Percentiles rank a stretch among this genome's conserved stretches.
Conservation (phyloP, 768 basidiomycete genomes). For the Leccinum longicurvipes region DNA sequence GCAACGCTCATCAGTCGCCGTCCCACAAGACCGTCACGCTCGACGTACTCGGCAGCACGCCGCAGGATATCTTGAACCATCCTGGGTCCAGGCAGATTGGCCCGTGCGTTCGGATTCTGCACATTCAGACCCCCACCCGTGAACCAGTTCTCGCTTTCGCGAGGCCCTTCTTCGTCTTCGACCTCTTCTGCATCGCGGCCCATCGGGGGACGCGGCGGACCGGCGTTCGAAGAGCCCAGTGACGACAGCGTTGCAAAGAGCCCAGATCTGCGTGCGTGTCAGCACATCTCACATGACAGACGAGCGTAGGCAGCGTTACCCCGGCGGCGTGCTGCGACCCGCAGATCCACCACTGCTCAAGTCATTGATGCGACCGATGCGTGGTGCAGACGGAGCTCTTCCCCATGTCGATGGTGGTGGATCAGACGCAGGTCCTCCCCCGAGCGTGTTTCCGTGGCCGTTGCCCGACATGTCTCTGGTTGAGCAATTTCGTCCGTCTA, state of each 20-base stretch:
- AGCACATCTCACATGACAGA: neutral
- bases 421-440: conserved; percentile 43
- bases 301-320: conserved; percentile 6
- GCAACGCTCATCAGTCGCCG: neutral
- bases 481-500: neutral
- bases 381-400: conserved; percentile 36
- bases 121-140: conserved; percentile 95
- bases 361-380: conserved; percentile 54
- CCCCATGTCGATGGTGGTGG: conserved; percentile 49
- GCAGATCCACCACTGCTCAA: conserved; percentile 35
- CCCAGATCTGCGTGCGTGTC: conserved; percentile 17
- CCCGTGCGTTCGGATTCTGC: conserved; percentile 68
- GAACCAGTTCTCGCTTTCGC: conserved; percentile 69
- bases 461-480: conserved; percentile 36
- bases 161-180: conserved; percentile 40
- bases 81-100: conserved; percentile 48
- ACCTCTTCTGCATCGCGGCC: conserved; percentile 40
- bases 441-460: conserved; percentile 44
- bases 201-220: conserved; percentile 13
- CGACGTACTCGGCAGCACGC: conserved; percentile 73
- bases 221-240: conserved; percentile 20
- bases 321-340: conserved; percentile 8
- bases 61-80: conserved; percentile 71
- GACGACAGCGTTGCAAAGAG: conserved; percentile 39
- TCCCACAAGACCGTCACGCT: neutral